Evolutionary conservation across 805 yeast genomes (phyloP), one percentile per base, ranked within the genome.

Genomic region (Schizosaccharomyces osmophilus): DNA sequence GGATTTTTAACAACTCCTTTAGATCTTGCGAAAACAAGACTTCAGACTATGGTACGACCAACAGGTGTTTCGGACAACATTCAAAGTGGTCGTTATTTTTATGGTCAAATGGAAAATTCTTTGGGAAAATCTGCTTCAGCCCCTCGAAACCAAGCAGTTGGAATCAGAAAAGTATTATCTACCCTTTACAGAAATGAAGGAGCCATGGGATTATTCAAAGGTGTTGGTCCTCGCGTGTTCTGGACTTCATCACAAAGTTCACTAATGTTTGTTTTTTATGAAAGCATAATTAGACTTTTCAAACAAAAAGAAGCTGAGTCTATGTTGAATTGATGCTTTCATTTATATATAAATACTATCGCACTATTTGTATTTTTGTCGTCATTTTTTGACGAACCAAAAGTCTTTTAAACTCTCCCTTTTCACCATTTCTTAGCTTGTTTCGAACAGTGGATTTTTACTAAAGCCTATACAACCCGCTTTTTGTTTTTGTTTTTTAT

Each of bases 211-310:
- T 75, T 87, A 48, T 90, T 93, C 71, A 80, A 89, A 41, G 99
- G 99, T 0, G 95, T 93, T 5, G 97, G 96, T 0, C 98, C 99
- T 0, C 77, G 99, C 64, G 82, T 88, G 65, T 84, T 93, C 4
- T 93, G 99, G 99, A 90, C 97, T 0, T 85, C 95, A 64, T 75
- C 89, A 22, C 99, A 93, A 71, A 86, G 95, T 71, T 85, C 95
- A 65, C 84, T 93, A 59, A 90, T 93, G 97, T 76, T 93, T 62
- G 74, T 90, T 65, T 74, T 89, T 48, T 93, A 93, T 72, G 98
- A 93, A 71, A 74, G 81, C 55, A 77, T 90, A 19, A 45, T 45
- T 2, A n/a, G 51, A 19, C 26, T 45, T n/a, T 45, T 45, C 24
- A 45, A 45, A 19, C 22, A 45, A 45, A 45, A 45, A 9, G 26